These are phyloP conservation scores for Pseudognaphalium luteoalbum DNA, from an alignment of 129 eudicot species.

Conservation along the genomic window DNA sequence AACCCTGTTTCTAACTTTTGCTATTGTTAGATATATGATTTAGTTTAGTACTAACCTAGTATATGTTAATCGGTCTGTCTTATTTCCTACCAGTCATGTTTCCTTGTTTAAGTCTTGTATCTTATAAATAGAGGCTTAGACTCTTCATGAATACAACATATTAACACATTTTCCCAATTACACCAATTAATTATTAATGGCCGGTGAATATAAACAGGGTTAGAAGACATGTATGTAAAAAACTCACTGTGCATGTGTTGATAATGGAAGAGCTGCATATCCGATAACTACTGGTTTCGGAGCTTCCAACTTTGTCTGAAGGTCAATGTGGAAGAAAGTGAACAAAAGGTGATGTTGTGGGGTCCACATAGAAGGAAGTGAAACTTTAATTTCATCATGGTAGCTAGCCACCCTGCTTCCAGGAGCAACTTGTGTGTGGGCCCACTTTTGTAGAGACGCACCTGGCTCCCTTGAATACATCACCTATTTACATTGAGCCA, in stretches of 20 bases:
- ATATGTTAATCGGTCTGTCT: not conserved
- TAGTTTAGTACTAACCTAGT: not conserved
- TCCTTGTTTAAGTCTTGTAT: not conserved
- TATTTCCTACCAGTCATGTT: not conserved
- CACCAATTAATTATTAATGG: not conserved
- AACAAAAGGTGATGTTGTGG: conserved; percentile 92
- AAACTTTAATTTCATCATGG: conserved; percentile 97
- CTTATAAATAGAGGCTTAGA: not conserved
- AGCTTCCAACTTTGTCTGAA: conserved; percentile 96
- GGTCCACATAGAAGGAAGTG: conserved; percentile 89
- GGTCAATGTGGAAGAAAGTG: conserved; percentile 92
- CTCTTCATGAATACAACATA: not conserved
- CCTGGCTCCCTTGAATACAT: conserved; percentile 94
- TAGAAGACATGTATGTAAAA: conserved; percentile 2
- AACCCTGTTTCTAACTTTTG: not conserved
- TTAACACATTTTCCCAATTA: not conserved
- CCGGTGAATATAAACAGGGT: not conserved
- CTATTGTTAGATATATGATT: not conserved
- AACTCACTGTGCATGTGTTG: conserved; percentile 86
- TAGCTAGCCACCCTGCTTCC: conserved; percentile 91
- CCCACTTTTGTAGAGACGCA: conserved; percentile 65
- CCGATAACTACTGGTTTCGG: conserved; percentile 98
- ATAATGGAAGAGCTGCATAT: conserved; percentile 86
- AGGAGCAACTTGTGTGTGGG: conserved; percentile 91
- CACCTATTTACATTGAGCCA: conserved; percentile 50